These are phyloP conservation scores for Sarcocystis neurona DNA, from an alignment of 169 alveolate genomes.

Conservation along the genomic window DNA sequence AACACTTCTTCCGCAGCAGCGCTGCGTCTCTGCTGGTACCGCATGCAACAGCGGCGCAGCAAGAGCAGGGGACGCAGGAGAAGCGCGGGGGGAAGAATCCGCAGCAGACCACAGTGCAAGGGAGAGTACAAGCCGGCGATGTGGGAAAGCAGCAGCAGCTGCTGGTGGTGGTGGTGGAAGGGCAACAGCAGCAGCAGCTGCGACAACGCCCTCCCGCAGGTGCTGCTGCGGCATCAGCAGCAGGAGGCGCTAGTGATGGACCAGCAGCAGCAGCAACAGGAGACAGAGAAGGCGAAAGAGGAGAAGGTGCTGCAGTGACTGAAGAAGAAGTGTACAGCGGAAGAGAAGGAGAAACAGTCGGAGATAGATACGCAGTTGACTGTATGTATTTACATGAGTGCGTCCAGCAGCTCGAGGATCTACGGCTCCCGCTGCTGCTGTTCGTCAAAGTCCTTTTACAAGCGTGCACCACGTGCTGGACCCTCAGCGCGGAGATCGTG, in stretches of 20 bases:
- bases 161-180: neutral
- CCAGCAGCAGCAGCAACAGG: neutral
- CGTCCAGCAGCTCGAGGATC: neutral
- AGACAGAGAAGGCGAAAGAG: neutral
- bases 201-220: no score
- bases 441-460: neutral
- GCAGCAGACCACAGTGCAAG: no score
- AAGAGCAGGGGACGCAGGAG: no score
- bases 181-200: neutral
- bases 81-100: neutral
- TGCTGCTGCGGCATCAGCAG: no score
- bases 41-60: no score
- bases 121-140: neutral
- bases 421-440: slow-evolving; percentile 1
- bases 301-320: neutral
- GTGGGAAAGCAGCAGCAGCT: neutral
- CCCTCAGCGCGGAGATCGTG: slow-evolving; percentile 21
- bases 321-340: neutral
- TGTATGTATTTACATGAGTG: slow-evolving; percentile 16
- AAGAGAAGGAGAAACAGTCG: neutral
- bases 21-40: no score
- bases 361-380: slow-evolving; percentile 18
- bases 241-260: neutral
- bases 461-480: slow-evolving; percentile 29
- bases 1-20: no score